Percentiles rank a stretch among this genome's conserved stretches.
phyloP scores from a whole-genome alignment of 805 yeast genomes.

The Myxozyma mucilagina region DNA sequence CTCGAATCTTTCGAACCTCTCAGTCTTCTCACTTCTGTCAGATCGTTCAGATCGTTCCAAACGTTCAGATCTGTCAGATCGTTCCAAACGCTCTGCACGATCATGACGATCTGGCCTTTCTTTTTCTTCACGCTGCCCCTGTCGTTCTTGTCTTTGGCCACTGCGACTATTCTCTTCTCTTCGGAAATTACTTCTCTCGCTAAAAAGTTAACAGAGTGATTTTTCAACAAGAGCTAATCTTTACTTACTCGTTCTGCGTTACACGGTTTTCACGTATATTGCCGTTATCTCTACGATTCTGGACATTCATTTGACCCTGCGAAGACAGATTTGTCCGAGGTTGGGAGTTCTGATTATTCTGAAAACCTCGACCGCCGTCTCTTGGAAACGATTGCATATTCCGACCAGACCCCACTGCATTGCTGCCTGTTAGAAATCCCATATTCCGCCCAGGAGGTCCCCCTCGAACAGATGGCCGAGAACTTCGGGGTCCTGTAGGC shows the following conservation, averaged over 20 bases:
- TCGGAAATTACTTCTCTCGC: background rate
- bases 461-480: background rate
- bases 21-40: too few species aligned
- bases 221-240: background rate
- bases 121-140: background rate
- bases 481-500: constrained; percentile 20
- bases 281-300: background rate
- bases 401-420: background rate
- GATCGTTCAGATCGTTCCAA: too few species aligned
- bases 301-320: background rate
- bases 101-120: too few species aligned
- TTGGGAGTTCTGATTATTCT: background rate
- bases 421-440: background rate
- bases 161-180: background rate
- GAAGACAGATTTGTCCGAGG: background rate
- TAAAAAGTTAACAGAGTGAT: background rate
- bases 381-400: background rate
- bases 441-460: background rate
- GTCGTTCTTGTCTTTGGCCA: background rate
- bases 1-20: too few species aligned
- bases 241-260: background rate
- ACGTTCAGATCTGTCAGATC: too few species aligned
- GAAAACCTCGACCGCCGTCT: background rate
- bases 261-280: background rate
- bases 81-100: too few species aligned